A percentile compares a stretch with the other conserved stretches of the same genome.
These are phyloP conservation scores for Mycena chlorophos DNA, from an alignment of 768 basidiomycete genomes.

Conservation along the genomic window DNA sequence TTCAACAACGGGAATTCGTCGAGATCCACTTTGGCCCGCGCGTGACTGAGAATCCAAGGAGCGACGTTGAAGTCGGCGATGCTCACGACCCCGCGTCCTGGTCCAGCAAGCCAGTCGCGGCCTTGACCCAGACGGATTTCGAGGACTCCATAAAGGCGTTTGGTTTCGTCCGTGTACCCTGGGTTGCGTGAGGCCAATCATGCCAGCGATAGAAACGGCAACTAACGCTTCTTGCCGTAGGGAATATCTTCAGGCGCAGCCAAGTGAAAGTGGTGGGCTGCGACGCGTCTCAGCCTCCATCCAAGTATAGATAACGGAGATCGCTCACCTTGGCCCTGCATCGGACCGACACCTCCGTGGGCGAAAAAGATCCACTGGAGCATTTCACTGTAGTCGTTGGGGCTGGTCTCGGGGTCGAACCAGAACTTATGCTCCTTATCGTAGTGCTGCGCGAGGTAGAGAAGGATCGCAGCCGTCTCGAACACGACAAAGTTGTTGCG, in stretches of 20 bases:
- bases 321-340: conserved; percentile 65
- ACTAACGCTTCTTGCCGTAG: conserved; percentile 66
- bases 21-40: conserved; percentile 53
- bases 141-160: conserved; percentile 80
- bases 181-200: too few relatives aligned
- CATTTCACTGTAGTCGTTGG: conserved; percentile 67
- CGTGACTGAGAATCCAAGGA: conserved; percentile 60
- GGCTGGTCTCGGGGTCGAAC: conserved; percentile 53
- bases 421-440: conserved; percentile 74
- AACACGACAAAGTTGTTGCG: conserved; percentile 68
- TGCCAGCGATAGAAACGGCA: too few relatives aligned
- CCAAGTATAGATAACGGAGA: not conserved
- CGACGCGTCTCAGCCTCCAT: not conserved
- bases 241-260: conserved; percentile 67
- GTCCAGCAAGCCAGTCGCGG: conserved; percentile 83
- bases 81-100: conserved; percentile 63
- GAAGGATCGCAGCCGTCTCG: conserved; percentile 77
- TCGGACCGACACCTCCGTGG: conserved; percentile 82
- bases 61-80: conserved; percentile 73
- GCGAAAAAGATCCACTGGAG: conserved; percentile 89
- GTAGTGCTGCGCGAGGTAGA: conserved; percentile 81
- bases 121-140: conserved; percentile 71
- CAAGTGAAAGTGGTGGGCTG: conserved; percentile 71
- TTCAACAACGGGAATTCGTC: conserved; percentile 66
- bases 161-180: conserved; percentile 82